Conservation (phyloP, 345 rosid species). For the Clarkia xantiana region DNA sequence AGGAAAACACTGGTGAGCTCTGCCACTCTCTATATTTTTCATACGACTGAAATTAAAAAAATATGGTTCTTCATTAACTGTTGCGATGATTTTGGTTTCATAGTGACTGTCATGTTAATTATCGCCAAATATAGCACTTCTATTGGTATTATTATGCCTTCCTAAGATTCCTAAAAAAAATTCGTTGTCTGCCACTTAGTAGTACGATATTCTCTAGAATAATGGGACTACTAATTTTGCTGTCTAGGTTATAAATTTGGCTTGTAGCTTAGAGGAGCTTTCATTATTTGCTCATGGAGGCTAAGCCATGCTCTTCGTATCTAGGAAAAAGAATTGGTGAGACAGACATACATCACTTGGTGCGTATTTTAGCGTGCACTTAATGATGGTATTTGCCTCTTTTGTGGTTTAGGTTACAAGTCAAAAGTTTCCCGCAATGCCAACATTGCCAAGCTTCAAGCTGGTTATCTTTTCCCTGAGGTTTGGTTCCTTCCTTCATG, state of each 20-base stretch:
- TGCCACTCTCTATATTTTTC: not conserved
- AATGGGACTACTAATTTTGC: too few relatives aligned
- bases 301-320: too few relatives aligned
- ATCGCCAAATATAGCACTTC: too few relatives aligned
- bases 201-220: too few relatives aligned
- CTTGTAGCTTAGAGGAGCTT: too few relatives aligned
- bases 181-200: too few relatives aligned
- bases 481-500: slow-evolving; percentile 19
- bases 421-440: slow-evolving; percentile 69
- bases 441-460: slow-evolving; percentile 91
- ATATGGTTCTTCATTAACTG: not conserved
- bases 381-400: slow-evolving; percentile 5
- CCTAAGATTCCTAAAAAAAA: too few relatives aligned
- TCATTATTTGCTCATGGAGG: too few relatives aligned
- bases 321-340: not conserved
- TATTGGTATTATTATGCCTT: too few relatives aligned
- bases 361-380: not conserved
- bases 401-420: slow-evolving; percentile 45
- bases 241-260: too few relatives aligned
- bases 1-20: slow-evolving; percentile 26
- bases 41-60: too few relatives aligned
- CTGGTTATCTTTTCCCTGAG: slow-evolving; percentile 96
- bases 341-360: not conserved
- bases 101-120: too few relatives aligned
- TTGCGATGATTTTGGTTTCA: not conserved